These are phyloP conservation scores for Scheffersomyces lignosus DNA, from an alignment of 805 yeast genomes.

Conservation along the genomic window DNA sequence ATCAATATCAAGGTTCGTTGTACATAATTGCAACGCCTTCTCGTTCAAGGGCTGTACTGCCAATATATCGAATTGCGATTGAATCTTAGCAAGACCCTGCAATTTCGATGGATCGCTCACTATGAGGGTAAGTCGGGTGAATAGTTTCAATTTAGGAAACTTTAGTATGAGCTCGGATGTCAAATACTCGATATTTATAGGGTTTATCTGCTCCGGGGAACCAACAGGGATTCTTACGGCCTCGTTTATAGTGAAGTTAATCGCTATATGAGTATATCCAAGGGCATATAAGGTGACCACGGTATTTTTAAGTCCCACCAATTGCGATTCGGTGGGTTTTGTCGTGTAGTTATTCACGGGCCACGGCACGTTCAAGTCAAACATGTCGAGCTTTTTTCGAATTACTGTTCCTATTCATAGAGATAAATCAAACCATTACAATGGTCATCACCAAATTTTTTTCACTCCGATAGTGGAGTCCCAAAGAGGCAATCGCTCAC, in stretches of 20 bases:
- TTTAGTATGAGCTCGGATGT: constrained; percentile 13
- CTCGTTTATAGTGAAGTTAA: constrained; percentile 62
- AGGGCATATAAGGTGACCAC: constrained; percentile 54
- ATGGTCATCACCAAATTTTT: not conserved
- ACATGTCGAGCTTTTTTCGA: constrained; percentile 12
- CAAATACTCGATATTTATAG: constrained; percentile 39
- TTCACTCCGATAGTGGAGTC: not conserved
- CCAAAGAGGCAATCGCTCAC: not conserved
- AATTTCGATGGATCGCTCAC: constrained; percentile 78
- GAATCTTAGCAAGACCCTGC: constrained; percentile 54
- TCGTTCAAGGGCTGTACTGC: constrained; percentile 83
- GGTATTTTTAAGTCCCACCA: constrained; percentile 47
- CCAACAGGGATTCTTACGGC: constrained; percentile 52
- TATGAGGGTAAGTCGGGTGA: constrained; percentile 71
- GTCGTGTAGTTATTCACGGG: constrained; percentile 53
- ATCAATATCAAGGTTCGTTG: constrained; percentile 78
- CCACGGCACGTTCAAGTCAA: constrained; percentile 75
- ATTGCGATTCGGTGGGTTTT: constrained; percentile 42
- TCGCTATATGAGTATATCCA: constrained; percentile 76
- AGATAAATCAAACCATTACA: not conserved
- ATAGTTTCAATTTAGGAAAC: constrained; percentile 43
- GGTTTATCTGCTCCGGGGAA: constrained; percentile 44
- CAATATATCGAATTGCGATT: constrained; percentile 66
- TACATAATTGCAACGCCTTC: constrained; percentile 71
- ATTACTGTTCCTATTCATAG: not conserved